Base-by-base conservation (phyloP, 495 filamentous ascomycete species). In the Chaetomium cochliodes region DNA sequence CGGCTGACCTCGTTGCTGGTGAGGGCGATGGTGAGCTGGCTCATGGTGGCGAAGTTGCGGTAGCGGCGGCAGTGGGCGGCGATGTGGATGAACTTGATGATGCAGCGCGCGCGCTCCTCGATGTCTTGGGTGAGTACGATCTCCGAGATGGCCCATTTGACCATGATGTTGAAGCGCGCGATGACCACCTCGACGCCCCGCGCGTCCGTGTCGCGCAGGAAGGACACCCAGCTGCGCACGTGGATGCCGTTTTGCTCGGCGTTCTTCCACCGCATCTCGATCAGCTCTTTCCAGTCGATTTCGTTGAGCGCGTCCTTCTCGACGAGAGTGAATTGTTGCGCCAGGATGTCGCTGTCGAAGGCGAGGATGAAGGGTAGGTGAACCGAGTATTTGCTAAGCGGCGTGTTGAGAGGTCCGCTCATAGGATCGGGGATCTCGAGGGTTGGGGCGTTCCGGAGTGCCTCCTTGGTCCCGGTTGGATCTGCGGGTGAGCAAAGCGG, bases 241-340 rank as follows among this genome's bases (percentile, higher is more conserved):
- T 87, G 85, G 39, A 84, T 81, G 12, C 82, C 80, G 23, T 69
- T 81, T 18, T 82, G 80, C 20, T 87, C 82, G 18, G 87, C 84
- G 58, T 90, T 87, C 60, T 85, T 90, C 92, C 92, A 97, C 62
- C 86, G 86, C 84, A 99, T 90, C 37, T 97, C 92, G 58, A 99
- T 92, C 53, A 99, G 81, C 71, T 99, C 96, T 72, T 89, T 92
- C 96, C 96, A 99, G 77, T 97, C 93, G 58, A 99, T 89, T 70
- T 98, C 96, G 67, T 92, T 92, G 53, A 99, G 77, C 0, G 96
- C 96, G 70, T 96, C 93, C 78, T 96, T 96, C 74, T 99, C 96
- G 60, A 99, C 90, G 49, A 99, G 79, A 0, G 93, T 97, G 69
- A 98, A 88, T 74, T 98, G 96, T 74, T 98, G 90, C 8, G 96